Percentiles rank a stretch among this genome's conserved stretches.
These are phyloP conservation scores for Tricharina praecox DNA, from an alignment of 495 filamentous ascomycete species.

Conservation along the genomic window DNA sequence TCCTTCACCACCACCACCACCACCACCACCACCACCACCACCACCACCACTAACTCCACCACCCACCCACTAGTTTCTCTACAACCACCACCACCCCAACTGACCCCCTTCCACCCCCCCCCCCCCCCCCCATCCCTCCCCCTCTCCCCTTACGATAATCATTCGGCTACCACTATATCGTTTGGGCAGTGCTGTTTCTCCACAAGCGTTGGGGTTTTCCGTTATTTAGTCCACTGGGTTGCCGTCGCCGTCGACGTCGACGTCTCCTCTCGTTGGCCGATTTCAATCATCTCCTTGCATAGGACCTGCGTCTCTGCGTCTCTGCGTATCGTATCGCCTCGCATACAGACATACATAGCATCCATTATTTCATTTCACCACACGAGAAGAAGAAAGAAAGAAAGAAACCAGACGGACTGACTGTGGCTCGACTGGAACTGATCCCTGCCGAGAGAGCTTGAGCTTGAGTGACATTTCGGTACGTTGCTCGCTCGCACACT, in stretches of 20 bases:
- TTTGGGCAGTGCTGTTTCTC: conserved; percentile 3
- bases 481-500: too few species aligned
- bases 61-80: neutral
- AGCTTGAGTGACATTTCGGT: too few species aligned
- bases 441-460: conserved; percentile 18
- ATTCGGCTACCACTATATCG: neutral
- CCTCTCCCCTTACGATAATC: neutral
- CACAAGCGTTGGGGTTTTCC: conserved; percentile 19
- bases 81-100: neutral
- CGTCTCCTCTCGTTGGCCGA: neutral
- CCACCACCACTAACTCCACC: neutral
- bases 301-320: conserved; percentile 10
- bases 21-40: too few species aligned
- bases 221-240: neutral
- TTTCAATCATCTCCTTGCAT: conserved; percentile 8
- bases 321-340: conserved; percentile 22
- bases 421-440: conserved; percentile 11
- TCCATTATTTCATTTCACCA: too few species aligned
- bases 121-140: conserved; percentile 8
- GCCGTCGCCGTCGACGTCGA: too few species aligned
- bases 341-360: conserved; percentile 18
- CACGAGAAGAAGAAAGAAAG: too few species aligned
- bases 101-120: neutral
- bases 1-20: too few species aligned
- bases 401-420: too few species aligned